Percentiles rank a stretch among this genome's conserved stretches.
Conservation (phyloP, 306 rosid species). For the Arachis hypogaea region DNA sequence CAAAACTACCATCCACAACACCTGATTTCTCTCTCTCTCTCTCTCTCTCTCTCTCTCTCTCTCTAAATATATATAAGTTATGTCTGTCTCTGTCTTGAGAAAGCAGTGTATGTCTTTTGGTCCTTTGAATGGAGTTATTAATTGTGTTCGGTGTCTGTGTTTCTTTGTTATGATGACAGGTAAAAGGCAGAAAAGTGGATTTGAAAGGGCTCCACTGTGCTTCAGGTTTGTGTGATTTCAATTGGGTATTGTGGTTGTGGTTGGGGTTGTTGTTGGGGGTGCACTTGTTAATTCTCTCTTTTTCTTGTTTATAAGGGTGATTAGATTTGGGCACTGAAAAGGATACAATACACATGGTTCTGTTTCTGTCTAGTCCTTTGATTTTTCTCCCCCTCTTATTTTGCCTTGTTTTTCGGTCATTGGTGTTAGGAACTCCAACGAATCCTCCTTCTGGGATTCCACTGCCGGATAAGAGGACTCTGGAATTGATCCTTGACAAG, state of each 20-base stretch:
- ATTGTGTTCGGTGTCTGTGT: slow-evolving; percentile 50
- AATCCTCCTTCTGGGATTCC: slow-evolving; percentile 58
- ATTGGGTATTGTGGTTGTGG: neutral
- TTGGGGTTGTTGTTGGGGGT: slow-evolving; percentile 7
- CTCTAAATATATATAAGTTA: slow-evolving; percentile 26
- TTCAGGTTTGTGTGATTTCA: slow-evolving; percentile 63
- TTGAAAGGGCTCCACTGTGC: slow-evolving; percentile 74
- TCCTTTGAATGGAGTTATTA: slow-evolving; percentile 39
- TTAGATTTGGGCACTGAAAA: slow-evolving; percentile 13
- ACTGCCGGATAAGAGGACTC: slow-evolving; percentile 80
- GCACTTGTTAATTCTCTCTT: slow-evolving; percentile 20
- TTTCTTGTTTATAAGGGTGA: neutral
- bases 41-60: slow-evolving; percentile 48
- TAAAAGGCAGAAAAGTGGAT: slow-evolving; percentile 71
- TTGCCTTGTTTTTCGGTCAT: slow-evolving; percentile 36
- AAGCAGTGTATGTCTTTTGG: slow-evolving; percentile 41
- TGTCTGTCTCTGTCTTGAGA: slow-evolving; percentile 51
- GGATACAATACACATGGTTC: neutral
- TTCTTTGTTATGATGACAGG: slow-evolving; percentile 60
- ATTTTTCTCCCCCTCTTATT: slow-evolving; percentile 18
- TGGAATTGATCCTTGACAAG: slow-evolving; percentile 94
- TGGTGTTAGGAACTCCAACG: slow-evolving; percentile 68
- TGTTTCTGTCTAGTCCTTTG: slow-evolving; percentile 23
- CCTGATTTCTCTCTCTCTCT: slow-evolving; percentile 50
- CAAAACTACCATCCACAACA: slow-evolving; percentile 52